phyloP scores from a whole-genome alignment of 306 rosid species.

The Vigna unguiculata region DNA sequence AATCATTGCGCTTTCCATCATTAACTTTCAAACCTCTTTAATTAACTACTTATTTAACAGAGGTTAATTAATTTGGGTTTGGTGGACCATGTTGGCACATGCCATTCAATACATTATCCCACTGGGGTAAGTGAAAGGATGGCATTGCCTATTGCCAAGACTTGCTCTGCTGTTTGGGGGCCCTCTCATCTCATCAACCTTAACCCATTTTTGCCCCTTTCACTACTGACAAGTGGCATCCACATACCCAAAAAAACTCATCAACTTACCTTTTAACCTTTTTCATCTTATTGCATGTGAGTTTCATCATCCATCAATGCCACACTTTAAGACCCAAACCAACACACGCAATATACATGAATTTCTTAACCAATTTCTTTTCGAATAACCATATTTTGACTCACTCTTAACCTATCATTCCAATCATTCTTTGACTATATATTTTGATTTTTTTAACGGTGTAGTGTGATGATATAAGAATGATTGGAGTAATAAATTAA shows the following conservation, averaged over 20 bases:
- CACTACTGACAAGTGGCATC: constrained; percentile 41
- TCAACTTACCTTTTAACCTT: constrained; percentile 12
- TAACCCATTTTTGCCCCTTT: constrained; percentile 36
- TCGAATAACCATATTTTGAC: too few species aligned
- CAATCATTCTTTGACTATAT: too few species aligned
- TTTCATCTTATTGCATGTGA: constrained; percentile 40
- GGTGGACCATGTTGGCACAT: constrained; percentile 43
- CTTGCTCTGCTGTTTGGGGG: constrained; percentile 51
- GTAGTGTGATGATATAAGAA: too few species aligned
- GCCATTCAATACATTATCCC: constrained; percentile 40
- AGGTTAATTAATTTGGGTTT: constrained; percentile 4
- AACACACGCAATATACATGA: constrained; percentile 46
- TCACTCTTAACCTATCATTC: too few species aligned
- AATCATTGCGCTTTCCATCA: constrained; percentile 47
- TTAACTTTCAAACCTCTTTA: constrained; percentile 30
- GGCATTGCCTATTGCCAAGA: constrained; percentile 34
- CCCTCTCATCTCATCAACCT: constrained; percentile 35
- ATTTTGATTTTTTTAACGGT: too few species aligned
- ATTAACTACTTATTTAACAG: too few species aligned
- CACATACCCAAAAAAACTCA: constrained; percentile 9
- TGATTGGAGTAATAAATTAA: too few species aligned
- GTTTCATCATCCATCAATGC: constrained; percentile 34
- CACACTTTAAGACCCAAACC: constrained; percentile 33
- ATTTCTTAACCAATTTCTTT: too few species aligned
- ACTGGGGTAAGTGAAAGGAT: constrained; percentile 29